Percentiles rank a stretch among this genome's conserved stretches.
These are phyloP conservation scores for Ballota nigra DNA, from an alignment of 257 asterid species.

Conservation along the genomic window DNA sequence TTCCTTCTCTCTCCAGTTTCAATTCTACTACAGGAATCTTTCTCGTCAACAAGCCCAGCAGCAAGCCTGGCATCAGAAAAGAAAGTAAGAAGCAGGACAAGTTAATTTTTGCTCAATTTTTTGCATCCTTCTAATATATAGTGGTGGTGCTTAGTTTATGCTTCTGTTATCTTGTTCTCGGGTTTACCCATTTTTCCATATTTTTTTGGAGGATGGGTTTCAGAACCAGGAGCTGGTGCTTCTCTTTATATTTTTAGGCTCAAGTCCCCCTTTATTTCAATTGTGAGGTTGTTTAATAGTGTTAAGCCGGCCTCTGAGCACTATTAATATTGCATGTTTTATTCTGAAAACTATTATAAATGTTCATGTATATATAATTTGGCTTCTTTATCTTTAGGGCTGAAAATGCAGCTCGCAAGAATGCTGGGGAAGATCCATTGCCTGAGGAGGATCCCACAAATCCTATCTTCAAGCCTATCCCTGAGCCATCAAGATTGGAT, in stretches of 20 bases:
- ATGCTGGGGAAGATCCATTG: conserved; percentile 91
- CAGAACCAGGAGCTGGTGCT: neutral
- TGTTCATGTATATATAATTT: neutral
- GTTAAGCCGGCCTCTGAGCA: neutral
- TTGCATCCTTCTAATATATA: neutral
- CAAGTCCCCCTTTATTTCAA: neutral
- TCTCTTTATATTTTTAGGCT: neutral
- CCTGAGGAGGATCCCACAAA: conserved; percentile 97
- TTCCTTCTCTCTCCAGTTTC: conserved; percentile 58
- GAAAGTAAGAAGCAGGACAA: conserved; percentile 53
- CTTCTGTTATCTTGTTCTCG: neutral
- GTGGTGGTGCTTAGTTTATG: neutral
- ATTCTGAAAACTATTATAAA: neutral
- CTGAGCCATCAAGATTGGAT: conserved; percentile 92
- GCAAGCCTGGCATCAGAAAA: conserved; percentile 95
- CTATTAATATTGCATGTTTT: neutral
- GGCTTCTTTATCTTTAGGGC: conserved; percentile 43
- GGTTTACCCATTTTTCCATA: no score
- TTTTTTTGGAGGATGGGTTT: neutral
- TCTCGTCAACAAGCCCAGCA: conserved; percentile 98
- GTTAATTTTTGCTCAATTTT: neutral
- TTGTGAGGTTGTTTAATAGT: neutral
- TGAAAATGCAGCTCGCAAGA: conserved; percentile 71
- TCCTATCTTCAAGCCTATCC: conserved; percentile 83
- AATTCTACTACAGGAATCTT: conserved; percentile 85